Evolutionary conservation across 768 basidiomycete species (phyloP).

Genomic region (Tricholoma bakamatsutake): DNA sequence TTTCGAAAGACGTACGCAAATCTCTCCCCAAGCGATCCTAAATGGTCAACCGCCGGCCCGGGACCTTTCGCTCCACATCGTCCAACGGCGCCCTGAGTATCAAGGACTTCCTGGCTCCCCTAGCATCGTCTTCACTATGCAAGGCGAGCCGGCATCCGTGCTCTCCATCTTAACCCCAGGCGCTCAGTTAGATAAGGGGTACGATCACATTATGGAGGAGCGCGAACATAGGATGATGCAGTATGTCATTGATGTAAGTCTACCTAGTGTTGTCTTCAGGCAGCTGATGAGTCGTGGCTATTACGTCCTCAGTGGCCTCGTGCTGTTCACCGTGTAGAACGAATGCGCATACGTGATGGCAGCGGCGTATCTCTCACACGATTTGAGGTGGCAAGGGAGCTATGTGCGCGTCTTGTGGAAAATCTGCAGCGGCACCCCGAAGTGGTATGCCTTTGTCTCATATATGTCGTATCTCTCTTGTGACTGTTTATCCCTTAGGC

Average conservation of each 20-base stretch:
- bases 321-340: background rate
- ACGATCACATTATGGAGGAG: constrained; percentile 14
- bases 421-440: background rate
- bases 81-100: constrained; percentile 13
- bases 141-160: constrained; percentile 19
- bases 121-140: constrained; percentile 16
- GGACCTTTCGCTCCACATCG: constrained; percentile 4
- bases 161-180: constrained; percentile 8
- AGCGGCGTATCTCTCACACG: background rate
- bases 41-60: background rate
- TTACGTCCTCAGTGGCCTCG: background rate
- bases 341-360: background rate
- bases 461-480: background rate
- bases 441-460: background rate
- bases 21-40: background rate
- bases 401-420: background rate
- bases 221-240: constrained; percentile 16
- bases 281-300: no score
- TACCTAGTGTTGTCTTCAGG: background rate
- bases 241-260: constrained; percentile 16
- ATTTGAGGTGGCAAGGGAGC: background rate
- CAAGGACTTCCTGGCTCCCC: constrained; percentile 7
- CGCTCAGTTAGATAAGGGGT: constrained; percentile 13
- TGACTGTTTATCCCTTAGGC: background rate
- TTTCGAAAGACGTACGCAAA: background rate